Base-by-base conservation (phyloP, 2,329 filamentous ascomycete genomes). In the Beauveria bassiana region DNA sequence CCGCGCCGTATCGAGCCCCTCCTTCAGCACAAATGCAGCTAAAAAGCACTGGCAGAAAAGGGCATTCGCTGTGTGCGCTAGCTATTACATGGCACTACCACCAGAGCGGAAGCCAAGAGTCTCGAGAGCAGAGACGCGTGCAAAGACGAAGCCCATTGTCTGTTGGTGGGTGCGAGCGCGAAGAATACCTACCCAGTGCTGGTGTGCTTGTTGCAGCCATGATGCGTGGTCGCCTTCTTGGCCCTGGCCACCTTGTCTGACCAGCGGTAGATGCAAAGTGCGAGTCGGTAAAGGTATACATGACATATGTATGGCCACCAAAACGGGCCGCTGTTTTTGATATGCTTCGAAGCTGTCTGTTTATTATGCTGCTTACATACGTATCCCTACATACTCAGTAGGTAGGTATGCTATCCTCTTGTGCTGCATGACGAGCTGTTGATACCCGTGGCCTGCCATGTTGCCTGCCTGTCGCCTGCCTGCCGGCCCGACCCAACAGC, bases 1-100 rank as follows among this genome's bases (percentile, higher is more conserved):
- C 61, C 61, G 61, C 59, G 52, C 59, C 59, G 56, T 46, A 38
- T 60, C 38, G 58, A 28, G 9, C 58, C 58, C 49, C 59, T 57
- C 42, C 52, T 42, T 57, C 51, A 46, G 50, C 59, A 28, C 50
- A 38, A 40, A 47, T 46, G 51, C 59, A 50, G 50, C 38, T 34
- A 28, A 51, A 42, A 38, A n/a, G 14, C 42, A 54, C 59, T 51
- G 50, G 22, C 26, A 40, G 10, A 46, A 20, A 49, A 18, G n/a
- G 26, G 18, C 55, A 42, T 34, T 31, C 26, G 34, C 24, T 34
- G 20, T 22, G 40, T 18, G 40, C 26, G 22, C 45, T 24, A 26
- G 20, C 22, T 45, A 22, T 20, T 20, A 45, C 43, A 45, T 5
- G 8, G 43, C 43, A 45, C 43, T 20, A 14, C n/a, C n/a, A 46